These are phyloP conservation scores for Alopecurus myosuroides DNA, from an alignment of 176 grass and related monocot genomes.

Conservation along the genomic window DNA sequence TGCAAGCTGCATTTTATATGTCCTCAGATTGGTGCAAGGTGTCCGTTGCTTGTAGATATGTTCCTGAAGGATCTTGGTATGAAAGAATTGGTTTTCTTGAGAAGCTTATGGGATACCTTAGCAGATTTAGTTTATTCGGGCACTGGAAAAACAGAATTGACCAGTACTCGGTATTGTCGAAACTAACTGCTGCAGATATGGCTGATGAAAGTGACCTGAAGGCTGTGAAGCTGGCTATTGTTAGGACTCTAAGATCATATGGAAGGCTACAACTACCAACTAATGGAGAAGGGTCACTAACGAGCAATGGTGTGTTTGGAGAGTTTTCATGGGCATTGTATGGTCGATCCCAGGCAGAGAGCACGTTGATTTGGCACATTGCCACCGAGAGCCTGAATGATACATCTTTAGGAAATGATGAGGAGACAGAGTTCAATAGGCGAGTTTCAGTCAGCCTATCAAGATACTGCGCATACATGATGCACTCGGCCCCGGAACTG, in stretches of 20 bases:
- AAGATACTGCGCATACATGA: background rate
- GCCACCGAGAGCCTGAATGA: background rate
- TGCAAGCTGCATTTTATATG: background rate
- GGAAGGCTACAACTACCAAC: too few species aligned
- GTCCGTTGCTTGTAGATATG: background rate
- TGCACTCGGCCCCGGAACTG: background rate
- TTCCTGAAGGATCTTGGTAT: rapidly evolving
- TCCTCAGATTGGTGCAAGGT: background rate
- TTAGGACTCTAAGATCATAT: background rate
- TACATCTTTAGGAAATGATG: background rate
- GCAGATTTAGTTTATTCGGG: too few species aligned
- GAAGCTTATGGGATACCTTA: background rate
- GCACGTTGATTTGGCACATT: constrained; percentile 3
- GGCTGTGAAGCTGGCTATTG: background rate
- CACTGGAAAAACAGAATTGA: background rate
- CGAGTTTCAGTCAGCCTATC: background rate
- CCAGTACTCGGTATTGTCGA: background rate
- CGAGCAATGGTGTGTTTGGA: background rate
- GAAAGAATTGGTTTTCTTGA: background rate
- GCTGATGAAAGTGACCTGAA: background rate
- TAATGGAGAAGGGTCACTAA: background rate
- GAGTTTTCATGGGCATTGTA: background rate
- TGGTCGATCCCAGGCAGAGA: background rate
- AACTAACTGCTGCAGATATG: background rate
- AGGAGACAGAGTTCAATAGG: too few species aligned